Base-by-base conservation (phyloP, 257 asterid species). In the Ballota nigra region DNA sequence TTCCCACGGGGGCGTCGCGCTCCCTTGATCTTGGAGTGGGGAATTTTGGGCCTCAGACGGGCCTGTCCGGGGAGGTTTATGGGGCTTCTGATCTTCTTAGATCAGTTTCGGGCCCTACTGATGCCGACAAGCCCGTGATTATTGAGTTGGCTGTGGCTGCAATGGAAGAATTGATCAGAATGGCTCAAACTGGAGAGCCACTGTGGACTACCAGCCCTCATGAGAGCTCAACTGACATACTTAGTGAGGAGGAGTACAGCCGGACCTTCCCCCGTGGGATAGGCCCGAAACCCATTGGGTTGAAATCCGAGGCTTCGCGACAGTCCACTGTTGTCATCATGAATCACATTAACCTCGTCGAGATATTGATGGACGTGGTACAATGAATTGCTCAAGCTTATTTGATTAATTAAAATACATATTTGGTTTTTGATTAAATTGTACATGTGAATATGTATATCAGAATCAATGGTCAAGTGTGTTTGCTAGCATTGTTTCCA, bases 291-390 rank as follows among this genome's bases (percentile, higher is more conserved):
- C 89, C 96, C 0, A 34, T 87, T 79, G 97, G 98, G 12, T 77
- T 88, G 78, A 87, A 82, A 71, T 83, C 98, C 9, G 99, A 95
- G 81, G 98, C 98, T 1, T 92, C 99, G 0, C 67, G 97, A 7
- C 97, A 89, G 75, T 81, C 99, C 0, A 82, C 94, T 59, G 98
- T 95, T 31, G 97, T 95, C 77, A 95, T 92, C 31, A 92, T 92
- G 96, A 92, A 86, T 77, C 98, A 86, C 60, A 80, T 86, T 66
- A 89, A 86, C 77, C 83, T 95, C 3, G 96, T 92, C 10, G 97
- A 89, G 78, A 89, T 92, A n/a, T 74, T 95, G 61, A 95, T 95
- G 99, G 99, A 95, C 72, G 96, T 85, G 91, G 99, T 95, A 19
- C 15, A 52, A 19, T 53, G 0, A 8, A 53, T 52, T 20, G 18